Evolutionary conservation across 2,329 filamentous ascomycete genomes (phyloP).

Genomic region (Ilyonectria sp.): DNA sequence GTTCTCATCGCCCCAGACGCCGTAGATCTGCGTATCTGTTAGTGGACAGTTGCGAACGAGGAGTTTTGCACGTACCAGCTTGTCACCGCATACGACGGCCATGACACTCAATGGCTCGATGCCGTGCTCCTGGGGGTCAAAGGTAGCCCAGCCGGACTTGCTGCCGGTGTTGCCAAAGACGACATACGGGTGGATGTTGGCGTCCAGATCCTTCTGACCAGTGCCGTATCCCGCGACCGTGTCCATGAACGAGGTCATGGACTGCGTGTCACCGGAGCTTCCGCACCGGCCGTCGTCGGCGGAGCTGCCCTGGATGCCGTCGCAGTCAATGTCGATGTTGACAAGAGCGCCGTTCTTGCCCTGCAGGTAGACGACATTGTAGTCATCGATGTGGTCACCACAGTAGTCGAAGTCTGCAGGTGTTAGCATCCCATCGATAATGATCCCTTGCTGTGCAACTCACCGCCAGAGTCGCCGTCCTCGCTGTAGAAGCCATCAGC

Average conservation of each 20-base stretch:
- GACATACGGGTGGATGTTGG: conserved; percentile 67
- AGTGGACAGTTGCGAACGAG: neutral
- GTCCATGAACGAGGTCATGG: conserved; percentile 63
- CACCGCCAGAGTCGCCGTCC: conserved; percentile 56
- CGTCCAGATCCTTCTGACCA: conserved; percentile 60
- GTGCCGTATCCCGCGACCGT: conserved; percentile 55
- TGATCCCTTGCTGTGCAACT: conserved; percentile 6
- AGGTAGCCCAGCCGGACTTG: conserved; percentile 53
- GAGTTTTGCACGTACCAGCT: conserved; percentile 54
- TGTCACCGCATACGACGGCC: conserved; percentile 67
- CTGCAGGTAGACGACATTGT: conserved; percentile 65
- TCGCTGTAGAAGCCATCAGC: conserved; percentile 59
- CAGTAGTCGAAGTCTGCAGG: conserved; percentile 60
- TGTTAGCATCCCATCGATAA: neutral
- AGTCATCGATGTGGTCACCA: conserved; percentile 59
- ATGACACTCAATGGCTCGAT: conserved; percentile 68
- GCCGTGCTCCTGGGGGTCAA: conserved; percentile 58
- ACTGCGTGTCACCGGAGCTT: conserved; percentile 60
- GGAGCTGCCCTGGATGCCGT: conserved; percentile 61
- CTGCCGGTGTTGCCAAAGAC: conserved; percentile 66
- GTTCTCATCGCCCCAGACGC: conserved; percentile 75
- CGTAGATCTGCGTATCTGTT: conserved; percentile 62
- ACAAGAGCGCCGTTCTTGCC: conserved; percentile 58
- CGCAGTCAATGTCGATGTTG: conserved; percentile 74
- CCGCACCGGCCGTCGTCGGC: conserved; percentile 62